Conservation (phyloP, 768 basidiomycete species). For the Suillus alpinus region DNA sequence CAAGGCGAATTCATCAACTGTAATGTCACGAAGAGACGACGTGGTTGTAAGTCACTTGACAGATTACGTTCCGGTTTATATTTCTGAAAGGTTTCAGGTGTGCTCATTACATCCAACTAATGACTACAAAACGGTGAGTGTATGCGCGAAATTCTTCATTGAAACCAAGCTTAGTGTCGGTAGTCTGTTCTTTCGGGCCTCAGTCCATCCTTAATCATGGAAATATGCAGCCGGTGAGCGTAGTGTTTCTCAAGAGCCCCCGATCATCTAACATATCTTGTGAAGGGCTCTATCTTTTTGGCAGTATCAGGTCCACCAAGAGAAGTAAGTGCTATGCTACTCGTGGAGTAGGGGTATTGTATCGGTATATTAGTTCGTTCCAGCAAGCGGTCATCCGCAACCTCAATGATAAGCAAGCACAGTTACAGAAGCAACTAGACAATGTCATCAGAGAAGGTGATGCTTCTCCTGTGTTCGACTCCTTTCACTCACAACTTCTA, state of each 20-base stretch:
- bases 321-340: conserved; percentile 48
- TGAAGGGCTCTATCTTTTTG: conserved; percentile 81
- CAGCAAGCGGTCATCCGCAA: conserved; percentile 82
- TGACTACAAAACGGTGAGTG: conserved; percentile 85
- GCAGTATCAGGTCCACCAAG: conserved; percentile 89
- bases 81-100: conserved; percentile 42
- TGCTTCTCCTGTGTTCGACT: conserved; percentile 2
- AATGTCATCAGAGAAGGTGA: conserved; percentile 83
- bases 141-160: conserved; percentile 16
- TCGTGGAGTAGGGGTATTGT: neutral
- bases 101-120: conserved; percentile 84
- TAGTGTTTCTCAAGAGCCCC: neutral
- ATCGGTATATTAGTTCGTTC: conserved; percentile 44
- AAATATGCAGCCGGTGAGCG: conserved; percentile 74
- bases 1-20: conserved; percentile 1
- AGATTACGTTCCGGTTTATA: neutral
- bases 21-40: conserved; percentile 43
- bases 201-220: conserved; percentile 69
- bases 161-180: conserved; percentile 6
- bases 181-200: conserved; percentile 86
- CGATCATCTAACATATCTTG: conserved; percentile 5
- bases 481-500: conserved; percentile 22
- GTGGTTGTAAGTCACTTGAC: conserved; percentile 46
- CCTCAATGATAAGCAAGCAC: conserved; percentile 78
- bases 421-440: conserved; percentile 81